A percentile compares a stretch with the other conserved stretches of the same genome.
These are phyloP conservation scores for Septoria petroselini DNA, from an alignment of 2,329 filamentous ascomycete species.

Conservation along the genomic window DNA sequence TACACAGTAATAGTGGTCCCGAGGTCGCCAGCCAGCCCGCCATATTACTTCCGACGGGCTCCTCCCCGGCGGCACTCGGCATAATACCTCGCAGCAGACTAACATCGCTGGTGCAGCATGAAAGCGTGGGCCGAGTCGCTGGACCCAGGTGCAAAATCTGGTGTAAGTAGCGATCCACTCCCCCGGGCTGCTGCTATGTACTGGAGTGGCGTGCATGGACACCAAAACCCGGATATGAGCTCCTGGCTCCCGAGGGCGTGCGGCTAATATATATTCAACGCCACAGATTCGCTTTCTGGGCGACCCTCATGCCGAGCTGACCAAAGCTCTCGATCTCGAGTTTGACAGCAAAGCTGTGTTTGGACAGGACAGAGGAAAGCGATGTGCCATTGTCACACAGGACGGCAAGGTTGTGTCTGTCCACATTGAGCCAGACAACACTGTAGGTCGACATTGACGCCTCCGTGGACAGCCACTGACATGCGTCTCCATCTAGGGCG, in stretches of 20 bases:
- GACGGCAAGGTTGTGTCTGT: constrained; percentile 79
- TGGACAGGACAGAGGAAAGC: constrained; percentile 77
- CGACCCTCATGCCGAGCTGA: constrained; percentile 76
- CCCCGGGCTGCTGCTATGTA: constrained; percentile 2
- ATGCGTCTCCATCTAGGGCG: neutral
- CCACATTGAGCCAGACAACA: constrained; percentile 73
- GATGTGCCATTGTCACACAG: constrained; percentile 80
- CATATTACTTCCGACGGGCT: neutral
- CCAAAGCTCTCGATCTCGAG: constrained; percentile 74
- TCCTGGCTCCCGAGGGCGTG: neutral
- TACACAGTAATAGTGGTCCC: too few relatives aligned
- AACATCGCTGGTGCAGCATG: constrained; percentile 48
- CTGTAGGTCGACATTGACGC: neutral
- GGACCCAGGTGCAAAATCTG: constrained; percentile 70
- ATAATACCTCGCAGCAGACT: too few relatives aligned
- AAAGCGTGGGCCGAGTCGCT: constrained; percentile 81
- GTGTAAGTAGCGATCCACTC: constrained; percentile 52
- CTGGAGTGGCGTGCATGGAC: neutral
- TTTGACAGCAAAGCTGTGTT: constrained; percentile 81
- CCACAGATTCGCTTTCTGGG: constrained; percentile 82
- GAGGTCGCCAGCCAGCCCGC: too few relatives aligned
- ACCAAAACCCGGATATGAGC: neutral
- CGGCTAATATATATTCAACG: constrained; percentile 3
- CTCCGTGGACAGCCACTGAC: too few relatives aligned
- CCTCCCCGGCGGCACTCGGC: constrained; percentile 2